phyloP scores from a whole-genome alignment of 495 filamentous ascomycete genomes.

The Recurvomyces mirabilis region DNA sequence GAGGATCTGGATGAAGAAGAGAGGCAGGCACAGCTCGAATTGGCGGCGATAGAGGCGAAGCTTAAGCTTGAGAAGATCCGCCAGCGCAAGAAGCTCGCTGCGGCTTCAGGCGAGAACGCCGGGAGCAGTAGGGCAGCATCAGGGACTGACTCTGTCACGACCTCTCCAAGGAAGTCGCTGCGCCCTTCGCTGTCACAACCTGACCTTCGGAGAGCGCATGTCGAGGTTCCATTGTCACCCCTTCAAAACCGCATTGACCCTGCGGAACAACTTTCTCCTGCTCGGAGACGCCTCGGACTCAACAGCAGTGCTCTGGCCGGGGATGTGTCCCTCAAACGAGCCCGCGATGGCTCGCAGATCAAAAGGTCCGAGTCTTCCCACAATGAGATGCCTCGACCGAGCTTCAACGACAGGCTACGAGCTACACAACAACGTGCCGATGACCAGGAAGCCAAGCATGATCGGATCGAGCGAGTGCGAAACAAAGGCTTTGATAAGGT shows the following conservation, averaged over 20 bases:
- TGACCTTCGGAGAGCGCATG: constrained; percentile 24
- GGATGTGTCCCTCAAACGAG: constrained; percentile 75
- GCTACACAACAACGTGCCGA: constrained; percentile 45
- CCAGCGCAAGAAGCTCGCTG: constrained; percentile 32
- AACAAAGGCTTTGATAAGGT: constrained; percentile 41
- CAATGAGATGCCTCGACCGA: constrained; percentile 29
- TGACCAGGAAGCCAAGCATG: constrained; percentile 44
- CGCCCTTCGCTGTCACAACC: constrained; percentile 3
- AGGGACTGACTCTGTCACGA: neutral
- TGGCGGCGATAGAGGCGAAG: constrained; percentile 75
- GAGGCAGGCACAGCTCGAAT: constrained; percentile 69
- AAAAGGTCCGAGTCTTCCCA: neutral
- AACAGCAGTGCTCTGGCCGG: constrained; percentile 74
- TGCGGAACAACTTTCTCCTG: constrained; percentile 57
- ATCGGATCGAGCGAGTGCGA: constrained; percentile 45
- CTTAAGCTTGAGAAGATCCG: constrained; percentile 79
- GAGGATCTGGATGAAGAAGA: constrained; percentile 76
- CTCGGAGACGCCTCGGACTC: constrained; percentile 72
- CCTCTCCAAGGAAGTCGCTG: constrained; percentile 3
- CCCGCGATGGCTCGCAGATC: constrained; percentile 26
- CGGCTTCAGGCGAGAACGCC: constrained; percentile 12
- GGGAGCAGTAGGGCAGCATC: neutral
- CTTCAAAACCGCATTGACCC: constrained; percentile 39
- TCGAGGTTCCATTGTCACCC: constrained; percentile 80
- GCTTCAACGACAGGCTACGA: constrained; percentile 79